A percentile compares a stretch with the other conserved stretches of the same genome.
Conservation (phyloP, 495 filamentous ascomycete species). For the Aspergillus baeticus region DNA sequence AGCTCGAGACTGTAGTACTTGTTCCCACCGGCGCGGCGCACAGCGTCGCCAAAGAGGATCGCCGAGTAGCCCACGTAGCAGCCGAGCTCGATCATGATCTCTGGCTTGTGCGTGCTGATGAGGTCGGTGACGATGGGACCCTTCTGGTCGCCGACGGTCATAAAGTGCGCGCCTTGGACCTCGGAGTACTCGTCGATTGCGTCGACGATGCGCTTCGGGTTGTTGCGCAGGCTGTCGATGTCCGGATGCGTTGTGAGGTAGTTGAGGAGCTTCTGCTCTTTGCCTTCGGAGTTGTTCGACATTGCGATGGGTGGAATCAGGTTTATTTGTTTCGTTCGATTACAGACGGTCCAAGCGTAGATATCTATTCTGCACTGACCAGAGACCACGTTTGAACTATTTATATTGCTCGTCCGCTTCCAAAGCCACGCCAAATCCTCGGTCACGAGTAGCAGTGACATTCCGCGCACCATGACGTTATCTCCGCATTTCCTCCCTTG, state of each 20-base stretch:
- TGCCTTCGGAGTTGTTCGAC: constrained; percentile 32
- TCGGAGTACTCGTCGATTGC: constrained; percentile 72
- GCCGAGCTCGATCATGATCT: constrained; percentile 74
- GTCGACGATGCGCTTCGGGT: constrained; percentile 60
- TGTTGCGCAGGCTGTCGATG: constrained; percentile 58
- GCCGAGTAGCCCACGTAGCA: constrained; percentile 81
- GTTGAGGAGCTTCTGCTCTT: constrained; percentile 71
- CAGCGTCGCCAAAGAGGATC: constrained; percentile 65
- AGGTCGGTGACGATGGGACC: constrained; percentile 63
- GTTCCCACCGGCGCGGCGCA: constrained; percentile 57
- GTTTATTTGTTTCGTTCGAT: too few relatives aligned
- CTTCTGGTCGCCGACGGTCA: constrained; percentile 77
- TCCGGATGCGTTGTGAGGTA: constrained; percentile 62
- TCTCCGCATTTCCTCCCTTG: too few relatives aligned
- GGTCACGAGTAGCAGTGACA: too few relatives aligned
- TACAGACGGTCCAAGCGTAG: too few relatives aligned
- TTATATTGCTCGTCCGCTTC: too few relatives aligned
- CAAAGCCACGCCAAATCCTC: too few relatives aligned
- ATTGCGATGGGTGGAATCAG: too few relatives aligned
- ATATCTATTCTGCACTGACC: too few relatives aligned
- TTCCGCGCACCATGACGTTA: too few relatives aligned
- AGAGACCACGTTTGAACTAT: too few relatives aligned
- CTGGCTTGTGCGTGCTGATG: constrained; percentile 63
- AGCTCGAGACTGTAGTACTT: constrained; percentile 66
- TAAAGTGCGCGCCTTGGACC: constrained; percentile 55